Evolutionary conservation across 768 basidiomycete genomes (phyloP), one percentile per base, ranked within the genome.

Genomic region (Termitomyces sp.): DNA sequence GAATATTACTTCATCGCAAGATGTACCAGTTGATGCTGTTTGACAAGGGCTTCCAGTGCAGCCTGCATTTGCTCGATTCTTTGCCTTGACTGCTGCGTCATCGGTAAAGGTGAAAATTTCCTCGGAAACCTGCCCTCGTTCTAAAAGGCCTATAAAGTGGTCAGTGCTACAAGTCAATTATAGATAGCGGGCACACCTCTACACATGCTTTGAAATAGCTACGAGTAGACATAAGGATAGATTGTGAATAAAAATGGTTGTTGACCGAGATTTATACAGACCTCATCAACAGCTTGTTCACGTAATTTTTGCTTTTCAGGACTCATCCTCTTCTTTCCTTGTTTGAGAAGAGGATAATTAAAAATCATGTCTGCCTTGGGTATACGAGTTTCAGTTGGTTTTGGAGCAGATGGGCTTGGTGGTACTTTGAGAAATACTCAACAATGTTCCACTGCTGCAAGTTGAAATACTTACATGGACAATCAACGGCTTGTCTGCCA

Each of bases 151-250:
- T 54, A 26, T 10, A 13, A 22, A 35, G 16, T 7, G 3, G 22
- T 52, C 2, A 40, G 36, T 7, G 2, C n/a, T n/a, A 28, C 28
- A 8, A 30, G 5, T 45, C 30, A 13, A 30, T 2, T 16, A 18
- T 43, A 32, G 20, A 20, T 13, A 36, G 38, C 2, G 28, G 28
- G 22, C 28, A 38, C n/a, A 52, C 55, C 59, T 43, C 47, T 56
- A n/a, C 59, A 56, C 59, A 60, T 60, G 51, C 50, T 60, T 32
- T 20, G 22, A 40, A 59, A 59, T 11, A 59, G 35, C 58, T 59
- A 24, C 14, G 10, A 10, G 33, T 35, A 13, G 10, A 30, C 7
- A 32, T 9, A 2, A 28, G 13, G 10, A 32, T 26, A 28, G 2
- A n/a, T 8, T 16, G 13, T 18, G n/a, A n/a, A n/a, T 9, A 18